A percentile compares a stretch with the other conserved stretches of the same genome.
Evolutionary conservation across 2,329 filamentous ascomycete species (phyloP).

Genomic region (Aspergillus fumigatus): DNA sequence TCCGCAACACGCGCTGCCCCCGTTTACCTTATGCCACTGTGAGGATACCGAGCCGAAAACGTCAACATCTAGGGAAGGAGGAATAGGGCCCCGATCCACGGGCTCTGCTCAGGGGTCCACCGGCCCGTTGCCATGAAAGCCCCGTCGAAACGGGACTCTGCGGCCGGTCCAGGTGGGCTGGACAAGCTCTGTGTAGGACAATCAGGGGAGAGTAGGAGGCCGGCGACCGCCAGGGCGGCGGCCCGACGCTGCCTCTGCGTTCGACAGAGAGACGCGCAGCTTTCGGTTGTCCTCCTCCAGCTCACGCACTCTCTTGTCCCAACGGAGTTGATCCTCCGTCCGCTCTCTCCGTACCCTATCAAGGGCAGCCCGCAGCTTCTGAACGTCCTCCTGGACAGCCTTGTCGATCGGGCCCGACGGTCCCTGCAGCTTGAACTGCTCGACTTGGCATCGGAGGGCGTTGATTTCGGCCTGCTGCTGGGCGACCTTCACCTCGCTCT

Average conservation of each 20-base stretch:
- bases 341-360: constrained; percentile 10
- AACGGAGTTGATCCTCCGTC: constrained; percentile 13
- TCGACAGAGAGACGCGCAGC: constrained; percentile 16
- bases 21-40: too few species aligned
- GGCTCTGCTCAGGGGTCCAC: neutral
- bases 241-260: neutral
- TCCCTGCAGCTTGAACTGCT: constrained; percentile 1
- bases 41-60: too few species aligned
- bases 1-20: too few species aligned
- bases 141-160: neutral
- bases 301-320: constrained; percentile 7
- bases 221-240: neutral
- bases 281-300: constrained; percentile 15
- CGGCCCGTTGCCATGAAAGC: neutral
- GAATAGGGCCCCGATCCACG: too few species aligned
- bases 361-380: constrained; percentile 8
- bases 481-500: constrained; percentile 9
- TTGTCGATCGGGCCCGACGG: constrained; percentile 1
- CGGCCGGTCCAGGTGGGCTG: neutral
- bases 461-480: constrained; percentile 10
- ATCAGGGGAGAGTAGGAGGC: neutral
- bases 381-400: constrained; percentile 6
- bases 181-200: neutral
- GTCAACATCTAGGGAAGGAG: too few species aligned
- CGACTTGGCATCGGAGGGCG: constrained; percentile 8